These are phyloP conservation scores for Ophiostoma novo-ulmi DNA, from an alignment of 2,329 filamentous ascomycete genomes.

Conservation along the genomic window DNA sequence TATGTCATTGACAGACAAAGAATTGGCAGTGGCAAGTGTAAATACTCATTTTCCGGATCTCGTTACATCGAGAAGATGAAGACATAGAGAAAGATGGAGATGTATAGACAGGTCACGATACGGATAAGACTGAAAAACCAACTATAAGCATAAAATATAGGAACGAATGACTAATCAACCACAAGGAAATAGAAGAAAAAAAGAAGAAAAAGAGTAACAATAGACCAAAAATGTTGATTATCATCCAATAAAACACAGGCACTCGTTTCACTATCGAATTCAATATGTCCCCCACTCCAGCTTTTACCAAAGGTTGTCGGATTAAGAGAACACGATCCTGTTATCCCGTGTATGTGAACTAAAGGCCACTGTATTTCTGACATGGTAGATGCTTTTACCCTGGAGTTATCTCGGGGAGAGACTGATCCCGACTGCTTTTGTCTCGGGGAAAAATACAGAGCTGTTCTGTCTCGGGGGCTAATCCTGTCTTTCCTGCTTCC, in stretches of 20 bases:
- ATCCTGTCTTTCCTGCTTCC: not conserved
- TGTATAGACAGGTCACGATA: not conserved
- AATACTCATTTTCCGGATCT: not conserved
- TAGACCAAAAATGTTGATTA: not conserved
- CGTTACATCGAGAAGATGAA: not conserved
- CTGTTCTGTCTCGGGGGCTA: not conserved
- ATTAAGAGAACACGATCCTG: not conserved
- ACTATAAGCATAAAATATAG: not conserved
- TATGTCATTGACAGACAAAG: not conserved
- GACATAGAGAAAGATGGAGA: not conserved
- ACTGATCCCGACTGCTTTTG: not conserved
- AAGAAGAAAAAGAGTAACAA: not conserved
- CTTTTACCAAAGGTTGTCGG: not conserved
- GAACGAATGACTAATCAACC: not conserved
- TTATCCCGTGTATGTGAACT: not conserved
- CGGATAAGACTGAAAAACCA: no score
- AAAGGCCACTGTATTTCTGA: not conserved
- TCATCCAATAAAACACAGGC: not conserved
- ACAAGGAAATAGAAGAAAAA: not conserved
- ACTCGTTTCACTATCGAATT: not conserved
- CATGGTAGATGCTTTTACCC: not conserved
- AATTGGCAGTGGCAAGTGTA: not conserved
- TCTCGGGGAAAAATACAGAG: not conserved
- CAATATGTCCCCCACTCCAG: not conserved
- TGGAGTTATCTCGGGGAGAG: no score